phyloP scores from a whole-genome alignment of 2,329 filamentous ascomycete genomes.

The Cercospora citrullina region DNA sequence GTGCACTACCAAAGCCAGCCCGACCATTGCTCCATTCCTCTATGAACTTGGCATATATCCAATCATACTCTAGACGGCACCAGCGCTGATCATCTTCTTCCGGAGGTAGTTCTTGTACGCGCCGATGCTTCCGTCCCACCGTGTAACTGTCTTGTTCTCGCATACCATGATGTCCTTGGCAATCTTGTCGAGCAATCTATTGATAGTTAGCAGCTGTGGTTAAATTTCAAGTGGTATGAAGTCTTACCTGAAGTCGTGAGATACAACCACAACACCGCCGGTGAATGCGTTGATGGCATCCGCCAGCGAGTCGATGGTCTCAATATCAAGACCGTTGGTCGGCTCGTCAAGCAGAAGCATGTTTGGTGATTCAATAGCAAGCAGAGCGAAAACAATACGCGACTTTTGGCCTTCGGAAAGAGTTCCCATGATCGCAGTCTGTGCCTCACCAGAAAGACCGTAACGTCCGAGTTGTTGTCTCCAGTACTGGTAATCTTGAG shows the following conservation, averaged over 20 bases:
- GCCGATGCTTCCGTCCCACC: constrained; percentile 86
- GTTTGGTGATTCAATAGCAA: constrained; percentile 94
- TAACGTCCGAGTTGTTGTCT: constrained; percentile 94
- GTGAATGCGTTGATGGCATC: constrained; percentile 96
- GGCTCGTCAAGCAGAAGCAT: constrained; percentile 98
- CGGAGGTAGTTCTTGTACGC: constrained; percentile 98
- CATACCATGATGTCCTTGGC: constrained; percentile 99
- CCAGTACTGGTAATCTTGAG: constrained; percentile 99
- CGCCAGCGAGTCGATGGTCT: constrained; percentile 94
- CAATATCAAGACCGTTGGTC: constrained; percentile 98
- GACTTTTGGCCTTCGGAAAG: constrained; percentile 97
- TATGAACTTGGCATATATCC: background rate
- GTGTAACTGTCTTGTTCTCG: constrained; percentile 90
- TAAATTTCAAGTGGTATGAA: constrained; percentile 34
- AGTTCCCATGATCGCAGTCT: constrained; percentile 97
- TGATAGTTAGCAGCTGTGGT: constrained; percentile 39
- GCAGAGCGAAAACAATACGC: constrained; percentile 93
- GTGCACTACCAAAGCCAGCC: constrained; percentile 13
- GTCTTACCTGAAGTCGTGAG: constrained; percentile 94
- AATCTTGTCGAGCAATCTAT: constrained; percentile 94
- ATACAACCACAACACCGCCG: constrained; percentile 96
- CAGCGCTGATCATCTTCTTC: constrained; percentile 94
- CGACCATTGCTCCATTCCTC: constrained; percentile 1
- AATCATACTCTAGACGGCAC: constrained; percentile 61
- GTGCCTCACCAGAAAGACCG: constrained; percentile 86